These are phyloP conservation scores for Tolypocladium inflatum DNA, from an alignment of 2,329 filamentous ascomycete genomes.

Conservation along the genomic window DNA sequence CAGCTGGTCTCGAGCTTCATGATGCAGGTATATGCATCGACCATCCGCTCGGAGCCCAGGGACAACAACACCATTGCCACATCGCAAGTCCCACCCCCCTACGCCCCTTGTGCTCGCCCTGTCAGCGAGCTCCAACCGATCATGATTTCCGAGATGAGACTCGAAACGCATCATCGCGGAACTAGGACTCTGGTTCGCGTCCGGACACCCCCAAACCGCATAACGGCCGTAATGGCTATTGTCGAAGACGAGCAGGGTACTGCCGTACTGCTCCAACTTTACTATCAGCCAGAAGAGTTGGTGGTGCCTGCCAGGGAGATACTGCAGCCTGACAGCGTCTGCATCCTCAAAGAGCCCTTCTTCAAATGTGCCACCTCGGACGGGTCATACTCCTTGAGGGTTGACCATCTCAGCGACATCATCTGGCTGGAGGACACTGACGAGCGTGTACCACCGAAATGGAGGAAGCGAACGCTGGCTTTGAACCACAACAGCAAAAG, in stretches of 20 bases:
- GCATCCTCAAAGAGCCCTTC: slow-evolving; percentile 45
- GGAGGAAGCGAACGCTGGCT: slow-evolving; percentile 12
- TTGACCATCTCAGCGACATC: slow-evolving; percentile 44
- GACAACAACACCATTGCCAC: too few species aligned
- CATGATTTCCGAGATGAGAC: slow-evolving; percentile 16
- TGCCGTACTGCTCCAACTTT: slow-evolving; percentile 26
- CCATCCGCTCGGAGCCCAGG: too few species aligned
- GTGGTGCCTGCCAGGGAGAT: slow-evolving; percentile 21
- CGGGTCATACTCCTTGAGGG: slow-evolving; percentile 32
- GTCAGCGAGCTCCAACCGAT: slow-evolving; percentile 11
- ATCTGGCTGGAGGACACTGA: slow-evolving; percentile 25
- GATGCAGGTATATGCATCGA: background rate
- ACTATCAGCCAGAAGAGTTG: slow-evolving; percentile 29
- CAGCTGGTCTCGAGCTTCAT: background rate
- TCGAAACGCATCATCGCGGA: slow-evolving; percentile 19
- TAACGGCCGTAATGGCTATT: slow-evolving; percentile 15
- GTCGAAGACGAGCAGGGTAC: slow-evolving; percentile 29
- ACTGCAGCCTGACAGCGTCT: slow-evolving; percentile 21
- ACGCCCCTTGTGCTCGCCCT: slow-evolving; percentile 13
- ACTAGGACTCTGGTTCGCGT: slow-evolving; percentile 9
- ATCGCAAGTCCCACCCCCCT: slow-evolving; percentile 2
- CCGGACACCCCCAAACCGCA: slow-evolving; percentile 8
- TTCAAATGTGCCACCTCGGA: slow-evolving; percentile 30
- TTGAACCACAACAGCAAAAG: background rate
- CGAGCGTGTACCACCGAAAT: slow-evolving; percentile 27